Base-by-base conservation (phyloP, 768 basidiomycete genomes). In the Chalciporus sphaerocephalus region DNA sequence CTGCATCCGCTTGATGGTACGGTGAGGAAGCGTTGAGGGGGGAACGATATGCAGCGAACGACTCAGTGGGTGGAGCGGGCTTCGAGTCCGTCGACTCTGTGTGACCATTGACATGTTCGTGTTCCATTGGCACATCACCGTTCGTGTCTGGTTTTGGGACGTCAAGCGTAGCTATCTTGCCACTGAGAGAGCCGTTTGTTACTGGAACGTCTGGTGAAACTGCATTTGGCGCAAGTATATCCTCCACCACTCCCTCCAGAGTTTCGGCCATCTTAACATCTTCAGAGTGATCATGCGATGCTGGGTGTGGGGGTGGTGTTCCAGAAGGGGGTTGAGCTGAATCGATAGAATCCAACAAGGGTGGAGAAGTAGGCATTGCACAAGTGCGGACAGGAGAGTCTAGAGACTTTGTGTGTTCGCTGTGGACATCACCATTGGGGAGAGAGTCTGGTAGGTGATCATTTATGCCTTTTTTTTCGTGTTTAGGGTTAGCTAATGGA, bases 371-470 rank as follows among this genome's bases (percentile, higher is more conserved):
- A 72, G 71, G 51, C 71, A 69, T 44, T 67, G 67, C 43, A 72
- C 46, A 54, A 6, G 34, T 38, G 16, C 40, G 44, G 40, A 64
- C 65, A 50, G 69, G 66, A 27, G 64, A 47, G 46, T 61, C 57
- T 52, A 74, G 71, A 52, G 69, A 57, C 58, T 76, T 80, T 57
- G 79, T 63, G 41, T 74, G 66, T 44, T 85, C 81, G 59, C 79
- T 75, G 46, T 77, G 79, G 56, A 73, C 81, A 73, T 84, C 79
- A 59, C 80, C 81, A 70, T 85, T 83, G 52, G 78, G 76, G 56
- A 81, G 76, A 54, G 73, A 71, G 50, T 65, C 55, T 49, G 63
- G 57, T 36, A 58, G 47, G 54, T 61, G 50, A 32, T 28, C 3
- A 41, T 28, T 39, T 22, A 27, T 46, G 56, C 53, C 57, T 65